Evolutionary conservation across 192 early-diverging fungal species (phyloP), one percentile per base, ranked within the genome.

Genomic region (Podila epigama): DNA sequence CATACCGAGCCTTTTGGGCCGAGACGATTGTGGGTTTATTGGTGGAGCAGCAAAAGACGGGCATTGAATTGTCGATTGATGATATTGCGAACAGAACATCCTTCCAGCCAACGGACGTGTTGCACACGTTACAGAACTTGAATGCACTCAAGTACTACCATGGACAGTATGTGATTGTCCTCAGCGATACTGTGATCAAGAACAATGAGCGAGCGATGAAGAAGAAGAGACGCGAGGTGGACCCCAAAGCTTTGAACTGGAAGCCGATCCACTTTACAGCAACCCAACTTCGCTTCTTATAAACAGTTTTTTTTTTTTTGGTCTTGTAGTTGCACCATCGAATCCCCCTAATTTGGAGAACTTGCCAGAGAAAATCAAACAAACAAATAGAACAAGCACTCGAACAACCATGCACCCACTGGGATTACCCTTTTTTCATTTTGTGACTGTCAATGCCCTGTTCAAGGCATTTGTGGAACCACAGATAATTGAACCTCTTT

Each of bases 1-100:
- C 92, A 13, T 99, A 99, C 75, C 93, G 97, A 33, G 92, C 95
- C 4, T 99, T 94, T 84, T 99, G 98, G 97, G 81, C 92, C 1
- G 96, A 98, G 63, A 83, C 90, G 11, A 89, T 99, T 69, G 89
- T 98, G 39, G 91, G 90, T 25, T 68, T 89, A 33, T 79, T 99
- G 36, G 64, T 93, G 41, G 81, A 87, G 27, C 88, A 86, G 59
- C 85, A 88, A 25, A 70, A 80, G 28, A 63, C 70, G 7, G 84
- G 79, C 10, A 92, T 91, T 18, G 95, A 98, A 55, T 85, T 96
- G 32, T 90, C 93, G 31, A 93, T 98, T 48, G 91, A 95, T 60
- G 96, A 98, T 69, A 89, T 99, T 56, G 91, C 90, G 29, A 87
- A 91, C 2, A 77, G 87, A 66, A 98, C 96, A 2, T 87, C 91